A percentile compares a stretch with the other conserved stretches of the same genome.
phyloP scores from a whole-genome alignment of 202 grass and related monocot genomes.

The Cymbopogon flexuosus region DNA sequence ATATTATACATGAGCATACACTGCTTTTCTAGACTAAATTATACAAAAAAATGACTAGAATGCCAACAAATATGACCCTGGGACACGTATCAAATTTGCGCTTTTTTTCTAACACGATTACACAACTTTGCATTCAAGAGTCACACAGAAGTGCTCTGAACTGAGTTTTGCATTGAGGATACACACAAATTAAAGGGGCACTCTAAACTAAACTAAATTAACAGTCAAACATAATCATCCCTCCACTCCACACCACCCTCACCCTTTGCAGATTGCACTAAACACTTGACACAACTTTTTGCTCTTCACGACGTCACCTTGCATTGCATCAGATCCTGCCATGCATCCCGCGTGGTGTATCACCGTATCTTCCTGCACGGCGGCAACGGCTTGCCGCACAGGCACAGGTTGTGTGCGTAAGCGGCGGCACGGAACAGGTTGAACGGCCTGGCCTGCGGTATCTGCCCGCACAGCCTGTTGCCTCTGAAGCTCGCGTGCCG shows the following conservation, averaged over 20 bases:
- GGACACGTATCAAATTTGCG: too few relatives aligned
- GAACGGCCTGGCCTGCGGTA: constrained; percentile 67
- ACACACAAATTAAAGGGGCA: not conserved
- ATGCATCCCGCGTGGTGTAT: not conserved
- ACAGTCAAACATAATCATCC: not conserved
- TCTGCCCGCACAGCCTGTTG: constrained; percentile 65
- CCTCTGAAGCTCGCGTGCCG: constrained; percentile 59
- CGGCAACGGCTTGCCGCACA: constrained; percentile 73
- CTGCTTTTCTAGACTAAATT: too few relatives aligned
- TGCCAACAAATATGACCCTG: too few relatives aligned
- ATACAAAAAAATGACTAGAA: too few relatives aligned
- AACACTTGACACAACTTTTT: not conserved
- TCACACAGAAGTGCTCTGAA: not conserved
- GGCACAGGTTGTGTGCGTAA: constrained; percentile 74
- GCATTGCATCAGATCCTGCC: not conserved
- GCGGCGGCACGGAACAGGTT: constrained; percentile 50
- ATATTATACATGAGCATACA: too few relatives aligned
- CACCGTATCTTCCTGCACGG: constrained; percentile 47
- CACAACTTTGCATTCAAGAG: too few relatives aligned
- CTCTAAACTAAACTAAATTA: not conserved
- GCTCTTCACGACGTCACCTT: not conserved
- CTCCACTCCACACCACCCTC: too few relatives aligned
- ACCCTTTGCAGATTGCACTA: not conserved
- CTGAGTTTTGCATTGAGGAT: not conserved
- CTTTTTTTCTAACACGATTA: too few relatives aligned